A percentile compares a stretch with the other conserved stretches of the same genome.
Conservation (phyloP, 2,329 filamentous ascomycete genomes). For the Lachnellula suecica region DNA sequence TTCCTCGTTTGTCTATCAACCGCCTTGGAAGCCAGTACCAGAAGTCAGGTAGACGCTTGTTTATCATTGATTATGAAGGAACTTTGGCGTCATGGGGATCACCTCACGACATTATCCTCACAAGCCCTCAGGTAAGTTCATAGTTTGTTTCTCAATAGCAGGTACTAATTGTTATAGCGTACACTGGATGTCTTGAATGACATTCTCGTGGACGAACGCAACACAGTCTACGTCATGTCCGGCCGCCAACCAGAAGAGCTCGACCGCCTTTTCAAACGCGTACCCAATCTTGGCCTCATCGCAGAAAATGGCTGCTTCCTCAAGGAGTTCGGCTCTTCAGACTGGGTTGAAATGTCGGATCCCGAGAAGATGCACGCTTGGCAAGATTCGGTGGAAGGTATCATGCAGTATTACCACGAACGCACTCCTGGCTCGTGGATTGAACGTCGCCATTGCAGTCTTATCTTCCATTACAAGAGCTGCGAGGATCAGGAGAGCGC, state of each 20-base stretch:
- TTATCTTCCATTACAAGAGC: constrained; percentile 87
- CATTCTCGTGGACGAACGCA: constrained; percentile 74
- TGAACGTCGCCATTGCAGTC: constrained; percentile 86
- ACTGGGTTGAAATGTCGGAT: constrained; percentile 80
- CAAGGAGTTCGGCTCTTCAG: constrained; percentile 63
- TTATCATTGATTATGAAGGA: constrained; percentile 92
- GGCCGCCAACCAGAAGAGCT: constrained; percentile 84
- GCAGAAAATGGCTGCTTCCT: constrained; percentile 95
- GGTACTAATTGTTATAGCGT: constrained; percentile 47
- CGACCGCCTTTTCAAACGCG: constrained; percentile 79
- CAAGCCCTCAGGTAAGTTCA: constrained; percentile 64
- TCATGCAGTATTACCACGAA: constrained; percentile 86
- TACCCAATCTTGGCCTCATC: constrained; percentile 83
- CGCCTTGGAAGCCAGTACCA: constrained; percentile 66
- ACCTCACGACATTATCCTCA: constrained; percentile 79
- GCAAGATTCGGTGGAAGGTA: constrained; percentile 81
- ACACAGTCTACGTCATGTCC: constrained; percentile 93
- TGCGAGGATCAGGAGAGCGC: constrained; percentile 76
- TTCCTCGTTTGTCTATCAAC: constrained; percentile 77
- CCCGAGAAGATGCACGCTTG: constrained; percentile 68
- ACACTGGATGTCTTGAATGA: constrained; percentile 83
- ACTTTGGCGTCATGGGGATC: constrained; percentile 87
- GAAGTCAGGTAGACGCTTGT: constrained; percentile 66
- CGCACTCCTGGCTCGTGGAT: constrained; percentile 85
- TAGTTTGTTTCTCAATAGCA: neutral